These are phyloP conservation scores for Dictyostelium gargantuum DNA, from an alignment of 208 protist species.

Conservation along the genomic window DNA sequence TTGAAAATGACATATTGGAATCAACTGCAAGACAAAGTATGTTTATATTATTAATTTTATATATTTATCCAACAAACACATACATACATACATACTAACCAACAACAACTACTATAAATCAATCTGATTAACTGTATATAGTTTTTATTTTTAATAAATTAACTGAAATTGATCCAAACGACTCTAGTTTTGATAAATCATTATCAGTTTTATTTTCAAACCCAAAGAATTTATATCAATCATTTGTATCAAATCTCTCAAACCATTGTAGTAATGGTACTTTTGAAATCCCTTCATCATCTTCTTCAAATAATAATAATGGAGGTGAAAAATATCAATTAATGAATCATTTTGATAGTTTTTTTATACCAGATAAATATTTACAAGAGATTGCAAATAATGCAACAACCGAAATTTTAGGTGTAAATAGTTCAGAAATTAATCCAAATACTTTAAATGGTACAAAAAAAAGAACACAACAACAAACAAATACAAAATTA, in stretches of 20 bases:
- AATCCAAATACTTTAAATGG: neutral
- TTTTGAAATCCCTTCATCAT: neutral
- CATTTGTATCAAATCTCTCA: neutral
- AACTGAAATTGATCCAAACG: slow-evolving; percentile 33
- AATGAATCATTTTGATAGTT: neutral
- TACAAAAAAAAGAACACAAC: neutral
- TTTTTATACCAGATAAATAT: slow-evolving; percentile 20
- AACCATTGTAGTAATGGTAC: neutral
- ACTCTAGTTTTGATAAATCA: neutral
- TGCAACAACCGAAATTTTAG: neutral
- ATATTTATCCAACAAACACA: neutral
- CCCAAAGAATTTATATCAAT: neutral
- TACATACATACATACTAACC: neutral
- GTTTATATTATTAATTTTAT: neutral
- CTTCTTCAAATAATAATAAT: neutral
- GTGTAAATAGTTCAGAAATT: neutral
- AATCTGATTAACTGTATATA: neutral
- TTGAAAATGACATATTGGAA: slow-evolving; percentile 7
- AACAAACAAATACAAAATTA: neutral
- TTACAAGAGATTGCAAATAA: neutral
- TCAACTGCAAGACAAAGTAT: slow-evolving; percentile 16
- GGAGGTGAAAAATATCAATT: neutral
- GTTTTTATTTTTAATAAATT: slow-evolving; percentile 66
- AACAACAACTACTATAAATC: too few relatives aligned
- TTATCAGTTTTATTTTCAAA: slow-evolving; percentile 29